Evolutionary conservation across 257 asterid genomes (phyloP).

Genomic region (Rhazya stricta): DNA sequence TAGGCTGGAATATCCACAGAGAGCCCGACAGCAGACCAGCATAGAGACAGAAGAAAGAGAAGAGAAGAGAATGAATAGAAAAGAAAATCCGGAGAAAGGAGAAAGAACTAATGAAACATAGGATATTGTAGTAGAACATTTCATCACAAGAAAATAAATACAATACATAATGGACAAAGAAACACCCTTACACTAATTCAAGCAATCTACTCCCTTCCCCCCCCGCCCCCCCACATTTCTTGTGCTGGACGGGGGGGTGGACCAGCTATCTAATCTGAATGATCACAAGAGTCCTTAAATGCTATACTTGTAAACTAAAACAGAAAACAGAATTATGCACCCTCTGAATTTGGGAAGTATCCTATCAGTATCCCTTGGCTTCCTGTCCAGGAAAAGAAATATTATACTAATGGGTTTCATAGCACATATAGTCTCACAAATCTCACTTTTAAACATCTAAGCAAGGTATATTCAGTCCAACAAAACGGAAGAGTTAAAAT

Average conservation of each 20-base stretch:
- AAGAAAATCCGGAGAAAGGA: constrained; percentile 44
- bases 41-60: constrained; percentile 70
- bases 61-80: constrained; percentile 82
- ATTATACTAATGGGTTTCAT: background rate
- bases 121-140: constrained; percentile 15
- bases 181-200: background rate
- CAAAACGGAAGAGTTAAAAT: background rate
- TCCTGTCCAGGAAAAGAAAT: background rate
- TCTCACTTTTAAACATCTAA: background rate
- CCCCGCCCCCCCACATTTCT: background rate
- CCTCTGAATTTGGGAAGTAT: background rate
- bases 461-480: background rate
- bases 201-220: background rate
- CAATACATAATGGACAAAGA: background rate
- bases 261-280: background rate
- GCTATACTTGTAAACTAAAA: background rate
- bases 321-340: background rate
- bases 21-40: constrained; percentile 78
- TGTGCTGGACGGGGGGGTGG: background rate
- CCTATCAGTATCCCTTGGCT: background rate
- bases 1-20: constrained; percentile 93
- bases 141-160: constrained; percentile 6
- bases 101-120: constrained; percentile 32
- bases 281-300: background rate
- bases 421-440: background rate